Evolutionary conservation across 441 rosid species (phyloP).

Genomic region (Populus tomentosa): DNA sequence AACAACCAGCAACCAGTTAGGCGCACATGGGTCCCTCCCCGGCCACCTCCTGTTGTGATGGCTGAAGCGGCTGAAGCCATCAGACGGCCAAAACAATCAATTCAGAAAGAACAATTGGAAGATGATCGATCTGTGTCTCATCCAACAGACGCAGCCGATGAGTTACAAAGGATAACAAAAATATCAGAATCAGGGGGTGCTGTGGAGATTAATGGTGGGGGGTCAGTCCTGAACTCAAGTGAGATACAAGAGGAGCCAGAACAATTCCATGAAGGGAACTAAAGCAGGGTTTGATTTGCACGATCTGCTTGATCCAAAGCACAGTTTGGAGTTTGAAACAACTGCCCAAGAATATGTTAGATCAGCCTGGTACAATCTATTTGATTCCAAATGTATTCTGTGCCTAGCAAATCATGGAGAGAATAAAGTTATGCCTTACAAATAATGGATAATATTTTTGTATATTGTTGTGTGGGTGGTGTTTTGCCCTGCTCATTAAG

Average conservation of each 20-base stretch:
- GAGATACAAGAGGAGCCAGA: constrained; percentile 61
- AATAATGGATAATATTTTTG: not conserved
- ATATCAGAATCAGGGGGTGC: constrained; percentile 58
- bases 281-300: no score
- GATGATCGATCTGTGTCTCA: no score
- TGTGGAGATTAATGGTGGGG: constrained; percentile 31
- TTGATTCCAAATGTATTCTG: not conserved
- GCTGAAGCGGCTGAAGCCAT: constrained; percentile 94
- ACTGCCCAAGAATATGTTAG: not conserved
- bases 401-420: not conserved
- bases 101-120: constrained; percentile 47
- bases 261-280: constrained; percentile 13
- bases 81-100: constrained; percentile 58
- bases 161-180: constrained; percentile 67
- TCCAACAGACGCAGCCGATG: constrained; percentile 43
- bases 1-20: constrained; percentile 44
- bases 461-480: not conserved
- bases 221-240: not conserved
- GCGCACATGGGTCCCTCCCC: constrained; percentile 91
- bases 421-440: constrained; percentile 1
- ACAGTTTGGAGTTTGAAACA: not conserved
- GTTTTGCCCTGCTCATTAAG: not conserved
- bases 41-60: constrained; percentile 87
- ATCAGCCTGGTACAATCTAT: not conserved
- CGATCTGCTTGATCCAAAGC: not conserved